phyloP scores from a whole-genome alignment of 2,329 filamentous ascomycete species.

The Leptosphaerulina australis region DNA sequence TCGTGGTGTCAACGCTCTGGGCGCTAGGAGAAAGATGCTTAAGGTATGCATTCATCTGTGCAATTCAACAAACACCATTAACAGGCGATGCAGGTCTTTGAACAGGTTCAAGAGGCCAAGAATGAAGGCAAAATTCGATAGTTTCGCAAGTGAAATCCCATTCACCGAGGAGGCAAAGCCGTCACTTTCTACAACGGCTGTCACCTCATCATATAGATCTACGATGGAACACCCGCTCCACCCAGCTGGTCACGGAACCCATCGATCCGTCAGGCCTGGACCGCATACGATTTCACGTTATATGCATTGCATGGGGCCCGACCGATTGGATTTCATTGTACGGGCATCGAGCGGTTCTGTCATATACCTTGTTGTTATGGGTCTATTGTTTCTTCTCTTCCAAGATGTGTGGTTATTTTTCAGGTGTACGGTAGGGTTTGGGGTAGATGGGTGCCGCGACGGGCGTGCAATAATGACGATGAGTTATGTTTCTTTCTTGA shows the following conservation, averaged over 20 bases:
- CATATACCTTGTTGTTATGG: background rate
- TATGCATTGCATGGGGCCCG: conserved; percentile 20
- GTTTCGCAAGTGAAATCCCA: conserved; percentile 12
- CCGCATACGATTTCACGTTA: conserved; percentile 27
- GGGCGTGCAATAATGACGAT: background rate
- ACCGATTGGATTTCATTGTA: conserved; percentile 1
- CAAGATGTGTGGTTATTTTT: background rate
- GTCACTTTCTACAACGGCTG: conserved; percentile 4
- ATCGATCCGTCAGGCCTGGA: conserved; percentile 34
- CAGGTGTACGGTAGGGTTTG: background rate
- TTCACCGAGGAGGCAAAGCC: background rate
- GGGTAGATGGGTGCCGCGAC: background rate
- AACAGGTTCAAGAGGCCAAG: conserved; percentile 78
- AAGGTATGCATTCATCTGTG: conserved; percentile 66
- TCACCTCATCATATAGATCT: conserved; percentile 26
- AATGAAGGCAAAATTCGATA: conserved; percentile 51
- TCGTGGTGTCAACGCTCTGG: conserved; percentile 91
- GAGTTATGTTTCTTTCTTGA: background rate
- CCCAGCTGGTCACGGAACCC: conserved; percentile 33
- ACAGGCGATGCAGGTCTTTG: conserved; percentile 73
- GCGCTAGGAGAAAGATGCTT: conserved; percentile 94
- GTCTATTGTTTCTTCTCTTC: background rate
- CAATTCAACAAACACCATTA: conserved; percentile 28
- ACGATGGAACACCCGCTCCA: conserved; percentile 29
- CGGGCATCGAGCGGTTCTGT: conserved; percentile 5